Base-by-base conservation (phyloP, 1,284 basidiomycete genomes). In the Somion occarium region DNA sequence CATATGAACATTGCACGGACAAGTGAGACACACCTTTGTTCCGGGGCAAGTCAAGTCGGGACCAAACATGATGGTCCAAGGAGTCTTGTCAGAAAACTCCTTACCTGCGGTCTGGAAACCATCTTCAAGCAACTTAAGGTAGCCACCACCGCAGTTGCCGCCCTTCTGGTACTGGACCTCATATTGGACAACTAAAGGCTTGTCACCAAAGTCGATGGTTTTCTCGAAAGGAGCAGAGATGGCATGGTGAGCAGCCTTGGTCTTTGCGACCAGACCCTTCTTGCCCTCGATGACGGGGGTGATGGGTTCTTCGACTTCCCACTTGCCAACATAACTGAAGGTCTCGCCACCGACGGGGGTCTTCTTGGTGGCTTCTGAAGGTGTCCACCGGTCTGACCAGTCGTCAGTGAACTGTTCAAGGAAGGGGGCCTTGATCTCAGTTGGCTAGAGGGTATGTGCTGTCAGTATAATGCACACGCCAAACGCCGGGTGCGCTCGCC, bases 111-210 rank as follows among this genome's bases (percentile, higher is more conserved):
- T 88, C 71, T 93, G 88, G 78, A 95, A 91, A 56, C 93, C 93
- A 64, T 93, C 85, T 65, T 91, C 87, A 48, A 99, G 83, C 52
- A 99, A 85, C 76, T 99, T 99, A 74, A 99, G 74, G 75, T 99
- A 99, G 38, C 97, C 97, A 74, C 97, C 97, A 72, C 97, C 97
- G 64, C 97, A 99, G 73, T 96, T 95, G 53, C 98, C 92, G 53
- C 96, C 96, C 73, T 98, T 96, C 77, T 99, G 96, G 70, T 98
- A 93, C 78, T 99, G 98, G 74, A 96, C 94, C 72, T 99, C 97
- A 69, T 99, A 99, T 70, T 98, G 95, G 18, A 99, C 88, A 57
- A 99, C 94, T 46, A 99, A 78, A 39, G 96, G 91, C 74, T 97
- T 83, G 57, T 83, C 76, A 65, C 83, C 83, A 72, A 95, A 91